Base-by-base conservation (phyloP, 208 protist species). In the Lotmaria passim region DNA sequence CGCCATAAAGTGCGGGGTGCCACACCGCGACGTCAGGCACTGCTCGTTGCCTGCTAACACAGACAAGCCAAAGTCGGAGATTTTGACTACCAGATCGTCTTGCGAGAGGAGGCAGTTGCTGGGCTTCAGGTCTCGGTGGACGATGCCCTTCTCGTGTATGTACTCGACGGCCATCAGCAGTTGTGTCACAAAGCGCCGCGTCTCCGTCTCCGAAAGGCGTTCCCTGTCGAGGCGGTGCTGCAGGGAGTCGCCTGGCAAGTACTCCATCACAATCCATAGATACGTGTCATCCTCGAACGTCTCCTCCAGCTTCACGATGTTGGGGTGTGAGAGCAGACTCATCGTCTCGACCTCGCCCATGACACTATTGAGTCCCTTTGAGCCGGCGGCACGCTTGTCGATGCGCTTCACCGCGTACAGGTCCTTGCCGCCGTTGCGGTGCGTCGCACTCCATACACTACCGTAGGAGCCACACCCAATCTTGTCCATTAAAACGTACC, bases 191-290 rank as follows among this genome's bases (percentile, higher is more conserved):
- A 96, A 88, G 33, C 84, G 83, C 26, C 86, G 74, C 14, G 72
- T 69, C 21, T 83, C 79, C 2, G 39, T 21, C 46, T 97, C 90
- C 24, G 71, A 79, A n/a, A 82, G 67, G 24, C 24, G 58, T 26
- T 76, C 53, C 8, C 71, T 61, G 12, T 76, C 71, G 15, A 76
- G 59, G 56, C 60, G 62, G 51, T 81, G 52, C 47, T 93, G 84
- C 12, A 97, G 71, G 47, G 90, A 87, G 14, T 86, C 87, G 19
- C 91, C 90, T 0, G 89, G 79, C 24, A 97, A 72, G 44, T 94
- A 95, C 76, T 98, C 94, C 92, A 97, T 97, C 38, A 98, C 91
- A 55, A 98, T 94, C 81, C 86, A 98, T 14, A 98, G 61, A 43
- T 66, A 84, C 1, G 70, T 52, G 0, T 89, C 83, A 48, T 95